These are phyloP conservation scores for Gastrodia elata DNA, from an alignment of 106 monocot genomes.

Conservation along the genomic window DNA sequence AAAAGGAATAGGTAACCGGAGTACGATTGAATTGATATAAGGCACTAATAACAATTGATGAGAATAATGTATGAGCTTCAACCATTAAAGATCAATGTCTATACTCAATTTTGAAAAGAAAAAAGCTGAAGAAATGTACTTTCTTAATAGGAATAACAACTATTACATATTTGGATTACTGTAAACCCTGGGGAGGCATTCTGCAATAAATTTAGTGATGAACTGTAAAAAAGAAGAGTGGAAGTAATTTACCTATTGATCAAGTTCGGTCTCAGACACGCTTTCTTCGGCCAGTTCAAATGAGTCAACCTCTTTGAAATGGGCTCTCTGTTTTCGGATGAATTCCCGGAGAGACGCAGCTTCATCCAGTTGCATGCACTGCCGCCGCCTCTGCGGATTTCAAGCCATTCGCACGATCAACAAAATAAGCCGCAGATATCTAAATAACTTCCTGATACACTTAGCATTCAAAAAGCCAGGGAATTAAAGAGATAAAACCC, in stretches of 20 bases:
- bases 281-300: constrained; percentile 42
- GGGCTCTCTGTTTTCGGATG: constrained; percentile 41
- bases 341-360: constrained; percentile 24
- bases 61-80: too few species aligned
- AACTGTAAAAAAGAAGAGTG: too few species aligned
- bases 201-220: not conserved
- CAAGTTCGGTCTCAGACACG: constrained; percentile 41
- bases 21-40: too few species aligned
- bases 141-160: too few species aligned
- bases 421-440: not conserved
- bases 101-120: too few species aligned
- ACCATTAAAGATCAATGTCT: too few species aligned
- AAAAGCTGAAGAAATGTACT: too few species aligned
- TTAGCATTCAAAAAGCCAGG: not conserved
- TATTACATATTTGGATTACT: too few species aligned
- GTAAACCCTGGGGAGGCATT: too few species aligned
- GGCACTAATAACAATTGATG: too few species aligned
- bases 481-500: too few species aligned
- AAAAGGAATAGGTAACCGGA: too few species aligned
- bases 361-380: not conserved
- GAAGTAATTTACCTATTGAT: constrained; percentile 9
- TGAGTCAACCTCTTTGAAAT: constrained; percentile 45
- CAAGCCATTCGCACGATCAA: not conserved
- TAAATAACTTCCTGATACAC: not conserved
- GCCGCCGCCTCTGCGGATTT: constrained; percentile 6